phyloP scores from a whole-genome alignment of 2,329 filamentous ascomycete genomes.

The Epichloe gansuensis region DNA sequence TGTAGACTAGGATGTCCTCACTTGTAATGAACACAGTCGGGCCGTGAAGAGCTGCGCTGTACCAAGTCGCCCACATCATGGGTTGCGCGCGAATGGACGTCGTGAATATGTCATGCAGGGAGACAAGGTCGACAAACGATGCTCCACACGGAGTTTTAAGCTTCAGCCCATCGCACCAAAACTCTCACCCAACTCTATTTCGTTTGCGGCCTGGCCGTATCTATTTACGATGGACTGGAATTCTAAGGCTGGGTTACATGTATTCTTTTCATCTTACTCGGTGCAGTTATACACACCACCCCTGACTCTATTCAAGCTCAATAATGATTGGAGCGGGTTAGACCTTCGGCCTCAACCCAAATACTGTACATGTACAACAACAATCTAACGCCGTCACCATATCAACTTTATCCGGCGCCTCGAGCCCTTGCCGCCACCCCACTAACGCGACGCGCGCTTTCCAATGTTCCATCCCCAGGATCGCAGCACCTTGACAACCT shows the following conservation, averaged over 20 bases:
- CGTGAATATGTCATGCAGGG: no score
- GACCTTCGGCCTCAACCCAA: neutral
- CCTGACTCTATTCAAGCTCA: neutral
- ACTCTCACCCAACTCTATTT: no score
- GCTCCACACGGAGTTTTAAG: neutral
- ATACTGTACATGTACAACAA: slow-evolving; percentile 8
- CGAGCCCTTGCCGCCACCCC: neutral
- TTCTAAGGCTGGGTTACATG: no score
- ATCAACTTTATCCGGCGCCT: neutral
- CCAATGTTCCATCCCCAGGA: slow-evolving; percentile 94
- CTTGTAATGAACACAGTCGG: neutral
- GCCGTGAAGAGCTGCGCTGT: neutral
- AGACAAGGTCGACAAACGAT: neutral
- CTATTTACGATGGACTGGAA: no score
- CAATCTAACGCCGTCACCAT: neutral
- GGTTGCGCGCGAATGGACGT: neutral
- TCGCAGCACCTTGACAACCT: slow-evolving; percentile 80
- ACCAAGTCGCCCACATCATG: neutral
- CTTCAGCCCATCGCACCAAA: neutral
- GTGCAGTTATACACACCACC: neutral
- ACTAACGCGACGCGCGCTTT: slow-evolving; percentile 38
- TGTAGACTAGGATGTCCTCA: no score
- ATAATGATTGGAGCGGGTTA: neutral
- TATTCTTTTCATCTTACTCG: no score
- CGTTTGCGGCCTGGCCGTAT: neutral